Percentiles rank a stretch among this genome's conserved stretches.
Evolutionary conservation across 164 flowering plant genomes (phyloP).

Genomic region (Chimonanthus salicifolius): DNA sequence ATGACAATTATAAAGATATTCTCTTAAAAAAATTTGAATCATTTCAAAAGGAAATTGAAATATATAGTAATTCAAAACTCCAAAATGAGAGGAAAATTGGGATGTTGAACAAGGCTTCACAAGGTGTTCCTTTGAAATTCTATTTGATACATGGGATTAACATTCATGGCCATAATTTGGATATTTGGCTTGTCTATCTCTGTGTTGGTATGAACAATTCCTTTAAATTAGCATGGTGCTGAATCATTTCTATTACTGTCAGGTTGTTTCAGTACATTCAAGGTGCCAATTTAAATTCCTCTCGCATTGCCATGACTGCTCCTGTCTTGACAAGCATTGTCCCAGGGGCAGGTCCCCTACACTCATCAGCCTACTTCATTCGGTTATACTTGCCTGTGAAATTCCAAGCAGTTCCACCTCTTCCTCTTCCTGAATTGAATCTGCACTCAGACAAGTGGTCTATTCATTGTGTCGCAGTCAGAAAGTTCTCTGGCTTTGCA

Average conservation of each 20-base stretch:
- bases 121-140: too few species aligned
- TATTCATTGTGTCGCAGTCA: conserved; percentile 58
- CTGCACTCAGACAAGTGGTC: conserved; percentile 39
- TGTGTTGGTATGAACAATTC: not conserved
- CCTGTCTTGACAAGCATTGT: conserved; percentile 69
- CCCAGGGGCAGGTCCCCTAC: conserved; percentile 68
- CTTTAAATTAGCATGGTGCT: not conserved
- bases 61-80: too few species aligned
- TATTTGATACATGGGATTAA: too few species aligned
- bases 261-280: conserved; percentile 72
- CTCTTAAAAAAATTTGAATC: too few species aligned
- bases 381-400: conserved; percentile 58
- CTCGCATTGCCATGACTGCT: conserved; percentile 55
- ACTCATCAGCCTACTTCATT: conserved; percentile 59
- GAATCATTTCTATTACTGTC: conserved; percentile 3
- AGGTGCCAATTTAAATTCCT: conserved; percentile 73
- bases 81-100: too few species aligned
- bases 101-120: too few species aligned
- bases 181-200: not conserved
- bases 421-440: conserved; percentile 68
- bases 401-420: conserved; percentile 59
- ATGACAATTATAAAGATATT: too few species aligned
- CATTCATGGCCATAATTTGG: not conserved
- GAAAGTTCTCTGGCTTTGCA: conserved; percentile 80
- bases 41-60: too few species aligned